Conservation (phyloP, 78 protist genomes). For the Acrasis kona region DNA sequence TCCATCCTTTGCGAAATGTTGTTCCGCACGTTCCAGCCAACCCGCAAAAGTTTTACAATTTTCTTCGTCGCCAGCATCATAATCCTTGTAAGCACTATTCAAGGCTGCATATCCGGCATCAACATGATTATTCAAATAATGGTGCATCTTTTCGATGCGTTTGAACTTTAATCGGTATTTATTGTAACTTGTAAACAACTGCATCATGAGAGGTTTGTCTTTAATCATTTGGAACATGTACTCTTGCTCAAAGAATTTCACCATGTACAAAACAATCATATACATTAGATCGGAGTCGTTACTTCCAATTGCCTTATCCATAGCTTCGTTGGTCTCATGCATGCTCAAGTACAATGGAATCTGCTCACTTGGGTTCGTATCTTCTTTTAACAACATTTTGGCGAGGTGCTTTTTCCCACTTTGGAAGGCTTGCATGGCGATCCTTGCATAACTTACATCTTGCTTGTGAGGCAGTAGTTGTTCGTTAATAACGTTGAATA, state of each 20-base stretch:
- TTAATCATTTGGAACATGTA: not conserved
- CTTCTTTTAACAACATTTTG: not conserved
- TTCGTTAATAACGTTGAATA: not conserved
- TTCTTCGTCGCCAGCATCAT: no score
- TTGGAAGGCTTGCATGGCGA: not conserved
- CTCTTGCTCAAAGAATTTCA: not conserved
- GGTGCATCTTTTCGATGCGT: not conserved
- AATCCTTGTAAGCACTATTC: not conserved
- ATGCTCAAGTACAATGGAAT: not conserved
- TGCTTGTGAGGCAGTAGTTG: not conserved
- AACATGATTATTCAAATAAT: not conserved
- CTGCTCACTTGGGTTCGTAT: not conserved
- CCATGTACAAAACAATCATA: not conserved
- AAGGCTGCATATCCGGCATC: not conserved
- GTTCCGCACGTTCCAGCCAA: not conserved
- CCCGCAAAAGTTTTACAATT: not conserved
- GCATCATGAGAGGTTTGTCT: not conserved
- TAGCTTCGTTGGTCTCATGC: not conserved
- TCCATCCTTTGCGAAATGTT: not conserved
- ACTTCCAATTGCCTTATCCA: not conserved
- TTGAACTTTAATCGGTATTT: no score
- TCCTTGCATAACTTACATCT: not conserved
- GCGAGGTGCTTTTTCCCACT: not conserved
- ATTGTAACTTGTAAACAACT: not conserved
- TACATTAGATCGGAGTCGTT: not conserved